Evolutionary conservation across 768 basidiomycete species (phyloP).

Genomic region (Dioszegia aurantiaca): DNA sequence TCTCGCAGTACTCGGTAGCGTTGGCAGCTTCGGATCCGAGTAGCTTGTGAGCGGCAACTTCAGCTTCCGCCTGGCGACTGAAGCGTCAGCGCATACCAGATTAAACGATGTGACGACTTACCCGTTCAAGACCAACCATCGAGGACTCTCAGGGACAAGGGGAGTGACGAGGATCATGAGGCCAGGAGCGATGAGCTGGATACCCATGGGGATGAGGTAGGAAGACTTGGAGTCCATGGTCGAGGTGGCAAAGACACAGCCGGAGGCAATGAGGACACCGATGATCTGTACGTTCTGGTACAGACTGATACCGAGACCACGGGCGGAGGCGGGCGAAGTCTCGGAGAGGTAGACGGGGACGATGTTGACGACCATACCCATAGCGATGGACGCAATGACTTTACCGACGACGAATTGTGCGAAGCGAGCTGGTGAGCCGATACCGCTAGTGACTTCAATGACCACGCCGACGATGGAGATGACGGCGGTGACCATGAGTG

Average conservation of each 20-base stretch:
- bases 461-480: slow-evolving; percentile 29
- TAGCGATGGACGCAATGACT: slow-evolving; percentile 24
- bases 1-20: slow-evolving; percentile 23
- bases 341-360: slow-evolving; percentile 30
- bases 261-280: slow-evolving; percentile 37
- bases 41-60: slow-evolving; percentile 18
- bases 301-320: slow-evolving; percentile 29
- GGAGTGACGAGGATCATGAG: slow-evolving; percentile 19
- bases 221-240: slow-evolving; percentile 5
- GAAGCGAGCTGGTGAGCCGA: slow-evolving; percentile 23
- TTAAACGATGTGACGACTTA: slow-evolving; percentile 2
- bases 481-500: slow-evolving; percentile 17
- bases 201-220: slow-evolving; percentile 31
- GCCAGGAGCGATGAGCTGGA: slow-evolving; percentile 22
- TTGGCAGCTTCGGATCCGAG: slow-evolving; percentile 21
- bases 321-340: slow-evolving; percentile 11
- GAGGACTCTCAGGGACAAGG: slow-evolving; percentile 22
- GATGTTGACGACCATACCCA: slow-evolving; percentile 31
- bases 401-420: slow-evolving; percentile 38
- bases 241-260: slow-evolving; percentile 26
- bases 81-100: neutral
- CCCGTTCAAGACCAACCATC: slow-evolving; percentile 28
- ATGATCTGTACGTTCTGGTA: slow-evolving; percentile 37
- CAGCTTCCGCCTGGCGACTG: slow-evolving; percentile 20
- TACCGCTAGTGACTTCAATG: slow-evolving; percentile 24